Evolutionary conservation across 495 filamentous ascomycete species (phyloP).

Genomic region (Aspergillus wentii): DNA sequence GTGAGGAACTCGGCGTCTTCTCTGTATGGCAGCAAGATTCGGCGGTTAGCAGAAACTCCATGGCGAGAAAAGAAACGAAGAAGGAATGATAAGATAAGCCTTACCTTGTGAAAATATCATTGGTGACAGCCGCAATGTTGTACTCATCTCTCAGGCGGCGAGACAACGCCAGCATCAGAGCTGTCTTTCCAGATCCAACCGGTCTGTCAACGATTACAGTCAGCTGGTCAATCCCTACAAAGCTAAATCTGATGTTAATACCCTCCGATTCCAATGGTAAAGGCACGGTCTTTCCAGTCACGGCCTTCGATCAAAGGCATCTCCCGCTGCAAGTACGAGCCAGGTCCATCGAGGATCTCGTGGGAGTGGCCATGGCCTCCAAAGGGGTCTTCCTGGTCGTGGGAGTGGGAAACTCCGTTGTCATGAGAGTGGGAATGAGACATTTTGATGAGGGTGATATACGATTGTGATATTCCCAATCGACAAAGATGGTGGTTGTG

Average conservation of each 20-base stretch:
- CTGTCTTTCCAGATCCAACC: conserved; percentile 96
- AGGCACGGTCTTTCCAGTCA: conserved; percentile 86
- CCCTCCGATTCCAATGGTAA: conserved; percentile 96
- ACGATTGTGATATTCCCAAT: neutral
- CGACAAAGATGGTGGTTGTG: no score
- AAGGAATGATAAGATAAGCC: neutral
- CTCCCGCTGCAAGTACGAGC: conserved; percentile 85
- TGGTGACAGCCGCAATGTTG: conserved; percentile 92
- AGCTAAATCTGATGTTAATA: conserved; percentile 44
- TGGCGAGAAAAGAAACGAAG: neutral
- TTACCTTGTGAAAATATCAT: conserved; percentile 93
- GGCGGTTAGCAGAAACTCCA: no score
- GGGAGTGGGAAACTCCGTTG: conserved; percentile 48
- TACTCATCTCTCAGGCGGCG: conserved; percentile 68
- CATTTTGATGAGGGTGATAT: conserved; percentile 16
- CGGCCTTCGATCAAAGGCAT: conserved; percentile 87
- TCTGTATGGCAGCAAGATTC: conserved; percentile 30
- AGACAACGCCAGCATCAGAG: conserved; percentile 89
- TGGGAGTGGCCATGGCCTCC: conserved; percentile 91
- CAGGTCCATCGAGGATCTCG: conserved; percentile 92
- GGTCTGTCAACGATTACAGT: conserved; percentile 52
- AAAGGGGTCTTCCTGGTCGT: conserved; percentile 51
- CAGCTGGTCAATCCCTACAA: neutral
- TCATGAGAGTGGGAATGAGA: conserved; percentile 56
- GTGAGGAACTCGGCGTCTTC: conserved; percentile 98